These are phyloP conservation scores for Fraxinus sp. DNA, from an alignment of 305 asterid genomes.

Conservation along the genomic window DNA sequence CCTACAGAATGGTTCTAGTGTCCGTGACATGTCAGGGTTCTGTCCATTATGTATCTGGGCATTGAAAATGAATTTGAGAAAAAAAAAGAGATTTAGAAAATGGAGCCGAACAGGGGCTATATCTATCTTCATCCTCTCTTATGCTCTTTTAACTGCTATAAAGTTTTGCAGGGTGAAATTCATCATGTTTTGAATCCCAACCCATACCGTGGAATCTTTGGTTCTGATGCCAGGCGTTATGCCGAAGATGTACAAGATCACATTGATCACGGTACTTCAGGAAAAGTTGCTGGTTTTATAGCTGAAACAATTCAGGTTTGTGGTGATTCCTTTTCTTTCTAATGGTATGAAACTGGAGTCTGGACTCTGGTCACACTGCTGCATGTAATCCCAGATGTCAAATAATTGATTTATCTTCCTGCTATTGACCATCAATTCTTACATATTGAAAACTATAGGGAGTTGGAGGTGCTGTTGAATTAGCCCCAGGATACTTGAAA, in stretches of 20 bases:
- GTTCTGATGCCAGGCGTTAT: conserved; percentile 69
- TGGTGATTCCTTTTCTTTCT: conserved; percentile 16
- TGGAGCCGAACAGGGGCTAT: background rate
- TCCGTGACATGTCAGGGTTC: background rate
- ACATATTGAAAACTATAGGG: conserved; percentile 55
- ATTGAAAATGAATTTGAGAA: background rate
- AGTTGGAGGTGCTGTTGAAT: conserved; percentile 95
- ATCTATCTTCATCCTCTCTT: background rate
- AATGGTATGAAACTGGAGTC: conserved; percentile 6
- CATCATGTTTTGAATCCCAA: conserved; percentile 91
- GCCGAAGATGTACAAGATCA: conserved; percentile 92
- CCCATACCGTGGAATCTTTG: conserved; percentile 90
- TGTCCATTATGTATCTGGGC: background rate
- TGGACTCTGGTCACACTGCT: background rate
- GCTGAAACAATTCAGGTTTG: conserved; percentile 95
- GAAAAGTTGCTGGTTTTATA: conserved; percentile 89
- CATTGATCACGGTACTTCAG: conserved; percentile 90
- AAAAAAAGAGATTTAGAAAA: background rate
- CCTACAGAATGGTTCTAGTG: background rate
- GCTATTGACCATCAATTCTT: conserved; percentile 17
- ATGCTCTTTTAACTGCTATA: background rate
- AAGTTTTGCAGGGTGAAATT: conserved; percentile 65
- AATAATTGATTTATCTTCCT: conserved; percentile 1
- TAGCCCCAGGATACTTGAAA: conserved; percentile 94
- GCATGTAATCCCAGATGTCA: background rate